Evolutionary conservation across 2,329 filamentous ascomycete genomes (phyloP).

Genomic region (Fusarium bulbicola): DNA sequence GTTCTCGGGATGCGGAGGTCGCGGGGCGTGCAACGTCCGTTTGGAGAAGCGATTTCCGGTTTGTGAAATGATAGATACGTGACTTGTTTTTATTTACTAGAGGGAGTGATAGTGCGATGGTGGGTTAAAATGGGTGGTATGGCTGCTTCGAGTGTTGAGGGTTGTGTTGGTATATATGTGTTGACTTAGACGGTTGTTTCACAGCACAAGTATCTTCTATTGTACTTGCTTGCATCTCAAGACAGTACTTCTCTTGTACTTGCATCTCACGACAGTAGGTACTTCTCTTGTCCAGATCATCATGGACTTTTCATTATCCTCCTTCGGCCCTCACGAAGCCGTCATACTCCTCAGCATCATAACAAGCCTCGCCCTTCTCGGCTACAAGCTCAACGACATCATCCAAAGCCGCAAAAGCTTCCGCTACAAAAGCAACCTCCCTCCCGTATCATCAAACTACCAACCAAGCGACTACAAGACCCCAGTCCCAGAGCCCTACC

Average conservation of each 20-base stretch:
- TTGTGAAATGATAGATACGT: neutral
- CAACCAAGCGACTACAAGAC: slow-evolving; percentile 58
- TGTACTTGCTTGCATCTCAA: neutral
- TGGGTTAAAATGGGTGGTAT: slow-evolving; percentile 8
- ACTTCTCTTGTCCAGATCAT: neutral
- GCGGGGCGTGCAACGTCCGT: slow-evolving; percentile 9
- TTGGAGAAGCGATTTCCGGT: slow-evolving; percentile 27
- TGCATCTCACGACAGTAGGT: neutral
- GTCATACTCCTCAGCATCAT: slow-evolving; percentile 20
- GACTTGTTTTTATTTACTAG: neutral
- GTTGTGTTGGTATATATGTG: slow-evolving; percentile 6
- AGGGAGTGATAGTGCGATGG: neutral
- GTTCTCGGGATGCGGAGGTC: neutral
- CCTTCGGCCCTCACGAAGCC: slow-evolving; percentile 15
- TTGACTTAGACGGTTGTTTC: slow-evolving; percentile 9
- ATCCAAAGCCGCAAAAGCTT: slow-evolving; percentile 10
- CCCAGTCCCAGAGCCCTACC: slow-evolving; percentile 69
- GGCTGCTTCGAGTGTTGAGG: neutral
- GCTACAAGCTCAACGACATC: slow-evolving; percentile 20
- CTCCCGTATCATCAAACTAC: slow-evolving; percentile 16
- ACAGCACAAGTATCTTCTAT: neutral
- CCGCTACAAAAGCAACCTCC: slow-evolving; percentile 13
- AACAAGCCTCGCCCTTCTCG: slow-evolving; percentile 4
- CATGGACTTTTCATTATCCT: slow-evolving; percentile 10
- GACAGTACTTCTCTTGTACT: neutral